These are phyloP conservation scores for Hypoxylon sp. DNA, from an alignment of 2,329 filamentous ascomycete genomes.

Conservation along the genomic window DNA sequence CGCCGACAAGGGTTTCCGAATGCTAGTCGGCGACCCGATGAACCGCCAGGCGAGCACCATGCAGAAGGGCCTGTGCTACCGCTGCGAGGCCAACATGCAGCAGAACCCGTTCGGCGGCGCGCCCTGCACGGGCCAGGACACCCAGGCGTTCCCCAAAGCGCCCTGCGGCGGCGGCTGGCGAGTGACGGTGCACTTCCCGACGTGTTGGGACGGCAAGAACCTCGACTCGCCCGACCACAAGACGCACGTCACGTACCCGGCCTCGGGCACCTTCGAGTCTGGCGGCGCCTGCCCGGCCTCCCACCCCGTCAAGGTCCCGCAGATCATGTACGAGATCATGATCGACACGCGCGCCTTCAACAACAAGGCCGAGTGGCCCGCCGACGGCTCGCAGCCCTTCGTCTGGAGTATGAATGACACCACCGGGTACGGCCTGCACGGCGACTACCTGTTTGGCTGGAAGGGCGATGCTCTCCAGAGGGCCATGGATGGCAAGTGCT, in stretches of 20 bases:
- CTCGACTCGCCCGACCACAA: slow-evolving; percentile 53
- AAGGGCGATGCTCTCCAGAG: slow-evolving; percentile 56
- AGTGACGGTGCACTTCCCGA: slow-evolving; percentile 51
- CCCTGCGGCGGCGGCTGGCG: slow-evolving; percentile 50
- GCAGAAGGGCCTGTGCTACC: slow-evolving; percentile 51
- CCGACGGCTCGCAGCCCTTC: slow-evolving; percentile 52
- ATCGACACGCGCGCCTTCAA: slow-evolving; percentile 56
- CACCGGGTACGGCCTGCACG: slow-evolving; percentile 55
- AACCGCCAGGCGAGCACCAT: slow-evolving; percentile 49
- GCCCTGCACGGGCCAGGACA: slow-evolving; percentile 51
- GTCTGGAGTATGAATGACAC: slow-evolving; percentile 53
- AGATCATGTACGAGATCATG: slow-evolving; percentile 60
- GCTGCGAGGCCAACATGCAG: slow-evolving; percentile 51
- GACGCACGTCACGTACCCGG: slow-evolving; percentile 50
- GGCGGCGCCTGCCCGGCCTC: slow-evolving; percentile 50
- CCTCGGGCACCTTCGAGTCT: slow-evolving; percentile 49
- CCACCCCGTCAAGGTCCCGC: slow-evolving; percentile 54
- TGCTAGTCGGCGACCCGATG: slow-evolving; percentile 51
- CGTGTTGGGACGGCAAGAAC: slow-evolving; percentile 54
- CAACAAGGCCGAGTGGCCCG: slow-evolving; percentile 54
- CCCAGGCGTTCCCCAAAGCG: slow-evolving; percentile 47
- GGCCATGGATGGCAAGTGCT: slow-evolving; percentile 54
- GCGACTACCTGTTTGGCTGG: slow-evolving; percentile 58
- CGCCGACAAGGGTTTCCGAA: slow-evolving; percentile 50
- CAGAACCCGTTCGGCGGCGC: slow-evolving; percentile 52